Evolutionary conservation across 202 grass and related monocot species (phyloP), one percentile per base, ranked within the genome.

Genomic region (Eragrostis tef): DNA sequence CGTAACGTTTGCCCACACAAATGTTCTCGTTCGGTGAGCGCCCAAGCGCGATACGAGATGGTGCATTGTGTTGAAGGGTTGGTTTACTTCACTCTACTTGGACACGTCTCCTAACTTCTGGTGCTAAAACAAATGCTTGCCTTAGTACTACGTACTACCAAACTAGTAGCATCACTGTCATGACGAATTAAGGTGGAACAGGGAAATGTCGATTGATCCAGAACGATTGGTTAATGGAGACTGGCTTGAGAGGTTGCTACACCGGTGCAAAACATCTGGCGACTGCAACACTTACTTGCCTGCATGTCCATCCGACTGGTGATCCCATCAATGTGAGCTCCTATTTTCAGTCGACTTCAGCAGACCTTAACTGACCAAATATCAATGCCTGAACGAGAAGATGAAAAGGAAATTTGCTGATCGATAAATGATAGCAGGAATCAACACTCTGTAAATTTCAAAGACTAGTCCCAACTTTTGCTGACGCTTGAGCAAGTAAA

Each of bases 261-360:
- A 73, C 36, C 29, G 41, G 34, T 47, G 68, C 57, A 5, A 6
- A 36, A 73, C 76, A 73, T 64, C 76, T 86, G 83, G 12, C 25
- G 75, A 86, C 75, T 7, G 68, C 75, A 57, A 73, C 75, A 63
- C 15, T 42, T 52, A 62, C 82, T 50, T 48, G 8, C 46, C 2
- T 7, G 17, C 27, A 36, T 39, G 72, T 67, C 81, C 51, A 69
- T 67, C 19, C 10, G 29, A 8, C 50, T 2, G 17, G 41, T 36
- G 64, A 29, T 36, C 52, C 24, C 26, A 57, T 72, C 53, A 56
- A 34, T 36, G n/a, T 11, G n/a, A 19, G 10, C 31, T 6, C 36
- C 14, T 53, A 34, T 12, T 68, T 68, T 68, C 14, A 21, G 61
- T 67, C 45, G 20, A 24, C 61, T 6, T 24, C 29, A 24, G 62